A percentile compares a stretch with the other conserved stretches of the same genome.
These are phyloP conservation scores for Cercis canadensis DNA, from an alignment of 306 rosid genomes.

Conservation along the genomic window DNA sequence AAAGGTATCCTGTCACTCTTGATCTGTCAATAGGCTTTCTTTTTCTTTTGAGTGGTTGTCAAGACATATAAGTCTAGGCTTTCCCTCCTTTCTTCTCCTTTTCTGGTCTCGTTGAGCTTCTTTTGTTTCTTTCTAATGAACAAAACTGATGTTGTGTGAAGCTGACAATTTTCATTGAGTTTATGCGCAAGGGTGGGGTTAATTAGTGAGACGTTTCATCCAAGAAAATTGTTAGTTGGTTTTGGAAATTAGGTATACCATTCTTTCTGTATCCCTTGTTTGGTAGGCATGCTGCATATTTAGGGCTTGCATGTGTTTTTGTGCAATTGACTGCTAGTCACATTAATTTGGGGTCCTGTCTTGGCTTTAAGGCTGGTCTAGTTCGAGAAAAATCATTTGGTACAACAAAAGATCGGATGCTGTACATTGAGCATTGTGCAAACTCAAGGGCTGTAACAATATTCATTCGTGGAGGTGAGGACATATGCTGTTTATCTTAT, in stretches of 20 bases:
- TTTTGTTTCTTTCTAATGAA: neutral
- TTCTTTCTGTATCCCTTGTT: constrained; percentile 12
- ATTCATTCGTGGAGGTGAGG: constrained; percentile 90
- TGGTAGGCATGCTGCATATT: constrained; percentile 4
- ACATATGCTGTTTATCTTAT: neutral
- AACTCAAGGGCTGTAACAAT: constrained; percentile 94
- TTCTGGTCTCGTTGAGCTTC: neutral
- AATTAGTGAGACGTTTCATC: neutral
- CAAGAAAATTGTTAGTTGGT: neutral
- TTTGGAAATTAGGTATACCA: neutral
- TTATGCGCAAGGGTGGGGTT: constrained; percentile 1
- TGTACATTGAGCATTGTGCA: constrained; percentile 97
- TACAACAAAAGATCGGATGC: constrained; percentile 95
- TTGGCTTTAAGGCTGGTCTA: constrained; percentile 73
- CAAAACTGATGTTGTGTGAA: neutral
- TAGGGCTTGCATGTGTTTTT: neutral
- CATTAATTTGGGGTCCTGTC: constrained; percentile 8
- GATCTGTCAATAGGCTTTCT: neutral
- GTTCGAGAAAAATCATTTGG: constrained; percentile 96
- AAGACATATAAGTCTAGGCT: neutral
- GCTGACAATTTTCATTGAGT: neutral
- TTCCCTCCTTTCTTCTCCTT: neutral
- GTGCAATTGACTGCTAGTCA: constrained; percentile 10
- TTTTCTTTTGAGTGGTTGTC: no score
- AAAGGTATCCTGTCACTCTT: constrained; percentile 58